phyloP scores from a whole-genome alignment of 179 eudicot species.

The Carnegiea gigantea region DNA sequence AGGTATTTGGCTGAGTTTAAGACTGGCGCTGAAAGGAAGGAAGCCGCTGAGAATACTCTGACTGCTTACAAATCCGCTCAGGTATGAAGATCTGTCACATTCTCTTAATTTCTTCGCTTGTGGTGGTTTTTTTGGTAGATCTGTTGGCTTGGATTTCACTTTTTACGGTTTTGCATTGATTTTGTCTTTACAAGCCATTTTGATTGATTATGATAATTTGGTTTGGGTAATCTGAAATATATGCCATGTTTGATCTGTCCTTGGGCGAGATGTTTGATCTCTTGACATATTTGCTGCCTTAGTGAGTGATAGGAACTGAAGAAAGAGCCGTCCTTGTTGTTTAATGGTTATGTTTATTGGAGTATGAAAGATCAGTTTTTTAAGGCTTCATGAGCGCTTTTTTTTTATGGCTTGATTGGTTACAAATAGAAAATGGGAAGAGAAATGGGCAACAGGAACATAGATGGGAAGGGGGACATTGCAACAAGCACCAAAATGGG shows the following conservation, averaged over 20 bases:
- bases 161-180: background rate
- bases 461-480: background rate
- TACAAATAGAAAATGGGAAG: background rate
- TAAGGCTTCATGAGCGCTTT: background rate
- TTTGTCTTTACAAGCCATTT: background rate
- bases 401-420: background rate
- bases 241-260: background rate
- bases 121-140: background rate
- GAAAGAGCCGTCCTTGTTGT: background rate
- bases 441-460: background rate
- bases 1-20: conserved; percentile 71
- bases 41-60: conserved; percentile 71
- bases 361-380: background rate
- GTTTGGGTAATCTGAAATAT: background rate
- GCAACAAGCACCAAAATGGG: too few relatives aligned
- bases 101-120: background rate
- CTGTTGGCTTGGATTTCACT: conserved; percentile 5
- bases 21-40: conserved; percentile 58
- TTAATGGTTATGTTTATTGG: background rate
- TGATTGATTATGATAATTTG: background rate
- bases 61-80: conserved; percentile 72
- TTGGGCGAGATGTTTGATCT: background rate
- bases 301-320: background rate
- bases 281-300: background rate
- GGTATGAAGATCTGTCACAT: conserved; percentile 26